phyloP scores from a whole-genome alignment of 2,329 filamentous ascomycete genomes.

The Parascedosporium putredinis region DNA sequence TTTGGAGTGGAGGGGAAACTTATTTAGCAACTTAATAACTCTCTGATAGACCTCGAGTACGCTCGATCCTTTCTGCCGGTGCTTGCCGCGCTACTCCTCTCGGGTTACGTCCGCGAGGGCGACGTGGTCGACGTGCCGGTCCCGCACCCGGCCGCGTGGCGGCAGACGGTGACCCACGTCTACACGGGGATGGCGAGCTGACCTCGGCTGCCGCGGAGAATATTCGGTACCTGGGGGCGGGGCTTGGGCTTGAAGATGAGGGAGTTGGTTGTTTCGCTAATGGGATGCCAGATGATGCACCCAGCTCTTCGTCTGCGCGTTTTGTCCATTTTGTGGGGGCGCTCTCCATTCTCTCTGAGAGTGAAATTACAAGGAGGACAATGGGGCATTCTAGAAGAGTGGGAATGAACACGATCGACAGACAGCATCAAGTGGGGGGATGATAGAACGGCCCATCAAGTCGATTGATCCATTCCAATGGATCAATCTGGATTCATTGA shows the following conservation, averaged over 20 bases:
- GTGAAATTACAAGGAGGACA: too few relatives aligned
- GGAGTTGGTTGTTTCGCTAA: too few relatives aligned
- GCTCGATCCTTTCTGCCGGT: conserved; percentile 40
- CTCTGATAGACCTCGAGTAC: conserved; percentile 32
- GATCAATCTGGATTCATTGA: too few relatives aligned
- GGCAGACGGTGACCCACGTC: conserved; percentile 41
- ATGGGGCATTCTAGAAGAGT: too few relatives aligned
- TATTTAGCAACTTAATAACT: neutral
- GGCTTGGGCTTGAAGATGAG: conserved; percentile 17
- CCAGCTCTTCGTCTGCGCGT: too few relatives aligned
- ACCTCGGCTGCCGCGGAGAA: conserved; percentile 39
- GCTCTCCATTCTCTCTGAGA: too few relatives aligned
- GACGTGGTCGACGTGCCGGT: conserved; percentile 48
- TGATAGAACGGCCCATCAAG: too few relatives aligned
- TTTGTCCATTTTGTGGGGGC: too few relatives aligned
- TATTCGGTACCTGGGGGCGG: conserved; percentile 44
- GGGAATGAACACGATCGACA: too few relatives aligned
- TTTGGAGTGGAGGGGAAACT: conserved; percentile 3
- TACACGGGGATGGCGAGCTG: conserved; percentile 39
- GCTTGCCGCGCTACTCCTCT: conserved; percentile 43
- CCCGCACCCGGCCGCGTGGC: conserved; percentile 46
- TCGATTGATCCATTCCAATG: too few relatives aligned
- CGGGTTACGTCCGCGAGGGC: conserved; percentile 37
- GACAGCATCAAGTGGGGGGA: too few relatives aligned
- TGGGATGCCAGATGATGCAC: too few relatives aligned